Evolutionary conservation across 495 filamentous ascomycete species (phyloP).

Genomic region (Eremomyces bilateralis): DNA sequence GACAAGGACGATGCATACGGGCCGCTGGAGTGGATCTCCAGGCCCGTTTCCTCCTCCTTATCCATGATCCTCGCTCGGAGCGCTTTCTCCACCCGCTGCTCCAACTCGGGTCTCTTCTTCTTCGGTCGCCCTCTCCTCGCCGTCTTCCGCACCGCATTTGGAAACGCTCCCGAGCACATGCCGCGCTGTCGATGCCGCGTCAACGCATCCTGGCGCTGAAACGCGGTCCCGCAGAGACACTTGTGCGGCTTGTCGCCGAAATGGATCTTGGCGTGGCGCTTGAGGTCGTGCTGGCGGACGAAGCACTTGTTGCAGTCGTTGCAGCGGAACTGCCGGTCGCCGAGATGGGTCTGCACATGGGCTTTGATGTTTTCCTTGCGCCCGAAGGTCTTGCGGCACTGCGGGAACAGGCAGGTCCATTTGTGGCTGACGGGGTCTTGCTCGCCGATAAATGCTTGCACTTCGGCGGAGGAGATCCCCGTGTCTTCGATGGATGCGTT

Average conservation of each 20-base stretch:
- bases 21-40: too few species aligned
- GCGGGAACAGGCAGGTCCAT: slow-evolving; percentile 66
- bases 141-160: slow-evolving; percentile 15
- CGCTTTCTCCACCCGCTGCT: slow-evolving; percentile 16
- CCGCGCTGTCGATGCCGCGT: slow-evolving; percentile 85
- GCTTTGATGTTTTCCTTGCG: slow-evolving; percentile 95
- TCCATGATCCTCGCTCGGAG: slow-evolving; percentile 9
- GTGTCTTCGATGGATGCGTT: slow-evolving; percentile 32
- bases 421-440: slow-evolving; percentile 53
- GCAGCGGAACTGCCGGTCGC: slow-evolving; percentile 82
- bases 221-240: slow-evolving; percentile 75
- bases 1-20: too few species aligned
- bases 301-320: slow-evolving; percentile 81
- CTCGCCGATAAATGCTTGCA: slow-evolving; percentile 61
- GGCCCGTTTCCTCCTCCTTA: too few species aligned
- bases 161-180: slow-evolving; percentile 78
- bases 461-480: slow-evolving; percentile 70
- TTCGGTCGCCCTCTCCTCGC: slow-evolving; percentile 20
- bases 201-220: slow-evolving; percentile 82
- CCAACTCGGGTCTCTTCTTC: slow-evolving; percentile 19
- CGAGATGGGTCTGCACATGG: slow-evolving; percentile 91
- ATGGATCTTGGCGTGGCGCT: slow-evolving; percentile 92
- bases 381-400: slow-evolving; percentile 68
- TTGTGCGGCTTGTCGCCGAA: slow-evolving; percentile 80
- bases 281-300: slow-evolving; percentile 89